Base-by-base conservation (phyloP, 257 asterid genomes). In the Echium plantagineum region DNA sequence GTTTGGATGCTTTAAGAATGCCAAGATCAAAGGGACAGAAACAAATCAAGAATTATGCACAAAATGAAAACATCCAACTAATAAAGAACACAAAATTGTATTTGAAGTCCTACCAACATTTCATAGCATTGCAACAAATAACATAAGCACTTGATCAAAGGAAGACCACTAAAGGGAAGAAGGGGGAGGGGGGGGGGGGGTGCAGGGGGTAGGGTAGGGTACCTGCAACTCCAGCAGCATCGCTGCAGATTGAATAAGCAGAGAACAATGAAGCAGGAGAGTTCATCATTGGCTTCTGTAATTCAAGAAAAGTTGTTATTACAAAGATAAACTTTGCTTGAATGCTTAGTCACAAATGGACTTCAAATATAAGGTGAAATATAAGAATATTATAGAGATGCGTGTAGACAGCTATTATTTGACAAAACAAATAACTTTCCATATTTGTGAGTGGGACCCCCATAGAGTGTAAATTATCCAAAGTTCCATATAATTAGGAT, bases 191-290 rank as follows among this genome's bases (percentile, higher is more conserved):
- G 42, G 42, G 42, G n/a, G n/a, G n/a, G n/a, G n/a, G n/a, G n/a
- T n/a, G n/a, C n/a, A n/a, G n/a, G n/a, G n/a, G n/a, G n/a, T n/a
- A n/a, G n/a, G n/a, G n/a, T n/a, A n/a, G 38, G 38, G 19, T 18
- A 86, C 97, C 97, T 80, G 85, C 83, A 77, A 85, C 67, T 52
- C 97, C 97, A 77, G 87, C 95, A 38, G 83, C 87, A 56, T 69
- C 69, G 19, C 96, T 74, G 80, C 70, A 66, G 48, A 79, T 10
- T 26, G 94, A 73, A 59, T 74, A 72, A 70, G 79, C 71, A 18
- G 94, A 80, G 52, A 58, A 67, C 30, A 80, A 31, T 19, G 69
- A 81, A 35, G 66, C 77, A 60, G 66, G 78, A 58, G 85, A 24
- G 22, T 2, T 63, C 31, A 46, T 26, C 63, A 19, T 68, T 48